Base-by-base conservation (phyloP, 768 basidiomycete species). In the Suillus luteus region DNA sequence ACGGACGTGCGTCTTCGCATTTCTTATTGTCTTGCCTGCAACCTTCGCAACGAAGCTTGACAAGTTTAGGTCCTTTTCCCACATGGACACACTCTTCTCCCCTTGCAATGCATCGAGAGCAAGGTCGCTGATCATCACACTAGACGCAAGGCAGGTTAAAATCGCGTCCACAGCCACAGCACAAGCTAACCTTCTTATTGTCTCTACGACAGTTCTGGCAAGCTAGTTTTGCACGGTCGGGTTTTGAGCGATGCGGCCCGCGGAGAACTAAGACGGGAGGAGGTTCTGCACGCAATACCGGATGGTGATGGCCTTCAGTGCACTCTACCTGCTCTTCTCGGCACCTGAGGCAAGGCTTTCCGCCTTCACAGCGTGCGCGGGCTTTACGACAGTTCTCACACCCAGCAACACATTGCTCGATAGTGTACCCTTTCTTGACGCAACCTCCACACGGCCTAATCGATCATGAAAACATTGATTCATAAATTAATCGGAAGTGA, bases 61-160 rank as follows among this genome's bases (percentile, higher is more conserved):
- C 82, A 22, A 82, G 78, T 70, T 87, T 88, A 3, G 85, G 84
- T 12, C 81, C 81, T 14, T 84, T 82, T n/a, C 74, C 76, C 11
- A 86, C 78, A 64, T 86, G 85, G 19, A 88, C 67, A 68, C 87
- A 89, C 48, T 82, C 80, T 68, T 86, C 84, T 2, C 75, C 74
- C 33, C 86, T 80, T 19, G 81, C 75, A 37, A 86, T 73, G 68
- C 87, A 89, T 41, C 86, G 82, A 64, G 81, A 78, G 71, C 87
- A 88, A 14, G 87, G 87, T 24, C 86, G 82, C 65, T 86, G 81
- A 67, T 87, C 81, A 57, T 88, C 86, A 67, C 87, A 88, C 87
- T 88, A 59, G 31, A 44, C 15, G 22, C 4, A 57, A 35, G 58
- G 37, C 64, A 41, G 24, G 57, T 55, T 6, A 65, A 44, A 27